Conservation (phyloP, 257 asterid species). For the Cinchona pubescens region DNA sequence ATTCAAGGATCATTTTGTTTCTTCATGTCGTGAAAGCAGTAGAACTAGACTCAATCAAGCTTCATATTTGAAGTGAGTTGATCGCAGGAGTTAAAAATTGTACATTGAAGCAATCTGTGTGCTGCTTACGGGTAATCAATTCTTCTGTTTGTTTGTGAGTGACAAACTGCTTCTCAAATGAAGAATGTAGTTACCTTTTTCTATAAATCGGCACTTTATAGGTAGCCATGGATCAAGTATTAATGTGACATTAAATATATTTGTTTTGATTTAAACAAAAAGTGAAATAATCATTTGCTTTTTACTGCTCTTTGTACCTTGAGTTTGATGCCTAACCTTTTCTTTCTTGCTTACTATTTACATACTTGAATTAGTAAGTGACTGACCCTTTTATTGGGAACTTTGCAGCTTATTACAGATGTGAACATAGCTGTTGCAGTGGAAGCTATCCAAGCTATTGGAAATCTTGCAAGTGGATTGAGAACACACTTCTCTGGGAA, state of each 20-base stretch:
- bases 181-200: not conserved
- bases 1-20: not conserved
- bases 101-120: not conserved
- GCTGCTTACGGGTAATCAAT: not conserved
- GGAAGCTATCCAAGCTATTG: constrained; percentile 95
- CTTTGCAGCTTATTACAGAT: constrained; percentile 90
- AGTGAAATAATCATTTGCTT: not conserved
- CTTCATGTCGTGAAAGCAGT: not conserved
- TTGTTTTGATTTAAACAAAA: not conserved
- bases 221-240: not conserved
- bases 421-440: constrained; percentile 99
- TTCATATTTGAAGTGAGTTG: not conserved
- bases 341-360: constrained; percentile 7
- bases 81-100: not conserved
- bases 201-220: not conserved
- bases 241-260: not conserved
- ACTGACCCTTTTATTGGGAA: constrained; percentile 23
- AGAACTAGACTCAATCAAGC: not conserved
- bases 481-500: constrained; percentile 78
- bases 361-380: constrained; percentile 17
- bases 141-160: too few relatives aligned
- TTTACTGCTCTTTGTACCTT: not conserved
- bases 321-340: not conserved
- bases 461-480: constrained; percentile 95
- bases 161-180: not conserved